Conservation (phyloP, 75 land plant species). For the Isoetes taiwanensis region DNA sequence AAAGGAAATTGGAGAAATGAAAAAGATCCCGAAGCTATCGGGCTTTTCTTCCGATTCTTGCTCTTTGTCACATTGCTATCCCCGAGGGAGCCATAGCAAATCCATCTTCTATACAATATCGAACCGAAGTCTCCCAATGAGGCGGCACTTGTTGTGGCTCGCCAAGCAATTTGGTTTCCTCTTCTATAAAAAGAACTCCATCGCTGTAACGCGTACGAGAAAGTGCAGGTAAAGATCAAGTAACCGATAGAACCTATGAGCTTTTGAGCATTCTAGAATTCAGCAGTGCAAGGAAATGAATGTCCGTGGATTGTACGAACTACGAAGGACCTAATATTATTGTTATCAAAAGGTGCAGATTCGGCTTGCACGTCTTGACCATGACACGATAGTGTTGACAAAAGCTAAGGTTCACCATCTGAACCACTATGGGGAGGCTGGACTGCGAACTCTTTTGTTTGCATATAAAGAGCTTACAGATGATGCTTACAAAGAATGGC, state of each 20-base stretch:
- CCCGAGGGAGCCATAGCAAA: background rate
- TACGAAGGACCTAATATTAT: background rate
- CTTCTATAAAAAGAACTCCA: constrained; percentile 8
- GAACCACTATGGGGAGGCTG: background rate
- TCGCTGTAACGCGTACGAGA: background rate
- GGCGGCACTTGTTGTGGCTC: background rate
- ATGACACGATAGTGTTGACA: background rate
- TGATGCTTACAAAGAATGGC: background rate
- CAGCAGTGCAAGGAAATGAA: constrained; percentile 4
- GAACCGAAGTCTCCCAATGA: constrained; percentile 2
- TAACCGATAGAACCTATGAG: background rate
- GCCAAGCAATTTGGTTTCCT: background rate
- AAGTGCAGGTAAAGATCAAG: background rate
- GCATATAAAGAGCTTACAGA: background rate
- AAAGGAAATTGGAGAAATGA: too few relatives aligned
- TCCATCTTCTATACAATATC: background rate
- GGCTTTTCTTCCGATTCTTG: background rate
- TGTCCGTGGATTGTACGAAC: constrained; percentile 1
- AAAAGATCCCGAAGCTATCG: too few relatives aligned
- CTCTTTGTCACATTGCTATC: background rate
- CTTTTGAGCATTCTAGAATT: background rate
- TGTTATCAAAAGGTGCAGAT: constrained; percentile 4
- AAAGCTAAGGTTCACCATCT: background rate
- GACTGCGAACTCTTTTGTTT: background rate
- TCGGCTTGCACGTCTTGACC: background rate